Percentiles rank a stretch among this genome's conserved stretches.
These are phyloP conservation scores for Pseudopyrenochaeta lycopersici DNA, from an alignment of 2,329 filamentous ascomycete genomes.

Conservation along the genomic window DNA sequence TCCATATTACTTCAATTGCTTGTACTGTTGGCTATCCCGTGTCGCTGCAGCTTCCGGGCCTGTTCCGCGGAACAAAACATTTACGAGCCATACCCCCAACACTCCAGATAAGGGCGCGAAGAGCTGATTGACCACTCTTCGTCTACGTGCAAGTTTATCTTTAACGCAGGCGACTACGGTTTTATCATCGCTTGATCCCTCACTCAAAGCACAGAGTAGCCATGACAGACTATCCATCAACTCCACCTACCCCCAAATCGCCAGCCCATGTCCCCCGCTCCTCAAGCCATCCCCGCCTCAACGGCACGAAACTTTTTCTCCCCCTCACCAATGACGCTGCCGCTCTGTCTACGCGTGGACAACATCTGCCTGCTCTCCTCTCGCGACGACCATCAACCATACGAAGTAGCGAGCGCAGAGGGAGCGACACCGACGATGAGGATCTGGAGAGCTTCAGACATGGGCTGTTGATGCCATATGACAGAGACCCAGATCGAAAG, in stretches of 20 bases:
- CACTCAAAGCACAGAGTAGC: neutral
- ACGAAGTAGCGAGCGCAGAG: slow-evolving; percentile 39
- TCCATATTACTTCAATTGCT: slow-evolving; percentile 4
- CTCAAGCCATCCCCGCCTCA: slow-evolving; percentile 42
- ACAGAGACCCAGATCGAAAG: slow-evolving; percentile 48
- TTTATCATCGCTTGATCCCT: neutral
- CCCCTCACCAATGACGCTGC: slow-evolving; percentile 50
- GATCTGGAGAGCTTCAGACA: slow-evolving; percentile 39
- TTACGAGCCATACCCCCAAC: neutral
- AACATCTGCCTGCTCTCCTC: slow-evolving; percentile 51
- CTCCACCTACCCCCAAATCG: slow-evolving; percentile 22
- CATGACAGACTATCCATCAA: slow-evolving; percentile 29
- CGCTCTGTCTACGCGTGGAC: slow-evolving; percentile 55
- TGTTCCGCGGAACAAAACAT: neutral
- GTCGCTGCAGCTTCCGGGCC: neutral
- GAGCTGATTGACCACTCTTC: neutral
- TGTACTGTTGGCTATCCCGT: neutral
- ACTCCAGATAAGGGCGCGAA: slow-evolving; percentile 5
- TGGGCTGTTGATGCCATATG: slow-evolving; percentile 42
- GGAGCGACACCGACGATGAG: slow-evolving; percentile 42
- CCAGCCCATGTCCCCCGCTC: slow-evolving; percentile 25
- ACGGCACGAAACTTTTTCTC: slow-evolving; percentile 52
- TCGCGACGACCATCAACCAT: slow-evolving; percentile 42
- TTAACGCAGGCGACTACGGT: neutral
- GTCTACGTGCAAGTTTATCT: slow-evolving; percentile 1